Percentiles rank a stretch among this genome's conserved stretches.
Conservation (phyloP, 331 rosid species). For the Quercus phellos region DNA sequence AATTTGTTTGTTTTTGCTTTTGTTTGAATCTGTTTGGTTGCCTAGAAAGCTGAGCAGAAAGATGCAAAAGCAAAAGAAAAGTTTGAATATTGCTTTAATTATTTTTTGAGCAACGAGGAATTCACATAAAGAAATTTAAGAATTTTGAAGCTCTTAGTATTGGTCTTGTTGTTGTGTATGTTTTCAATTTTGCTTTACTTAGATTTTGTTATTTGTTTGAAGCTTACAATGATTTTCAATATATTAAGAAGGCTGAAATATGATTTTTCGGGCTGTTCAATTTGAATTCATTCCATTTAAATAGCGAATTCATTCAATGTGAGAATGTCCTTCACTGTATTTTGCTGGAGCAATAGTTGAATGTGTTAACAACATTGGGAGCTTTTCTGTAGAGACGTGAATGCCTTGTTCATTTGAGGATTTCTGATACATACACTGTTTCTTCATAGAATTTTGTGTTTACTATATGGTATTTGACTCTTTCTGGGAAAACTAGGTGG, state of each 20-base stretch:
- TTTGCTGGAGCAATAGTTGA: not conserved
- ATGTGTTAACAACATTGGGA: not conserved
- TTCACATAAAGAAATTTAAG: not conserved
- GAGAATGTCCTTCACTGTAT: not conserved
- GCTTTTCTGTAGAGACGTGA: not conserved
- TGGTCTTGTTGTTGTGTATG: not conserved
- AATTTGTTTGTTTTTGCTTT: not conserved
- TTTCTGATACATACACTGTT: not conserved
- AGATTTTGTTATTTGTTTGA: not conserved
- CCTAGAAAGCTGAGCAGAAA: not conserved
- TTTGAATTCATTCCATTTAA: not conserved
- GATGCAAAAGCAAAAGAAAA: not conserved
- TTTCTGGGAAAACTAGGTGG: conserved; percentile 53
- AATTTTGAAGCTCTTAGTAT: not conserved
- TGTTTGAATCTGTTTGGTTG: not conserved
- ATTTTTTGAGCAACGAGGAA: not conserved
- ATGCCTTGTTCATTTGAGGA: not conserved
- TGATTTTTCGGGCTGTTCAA: not conserved
- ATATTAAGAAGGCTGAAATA: not conserved
- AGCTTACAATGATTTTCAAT: not conserved
- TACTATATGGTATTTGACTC: not conserved
- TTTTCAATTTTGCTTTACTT: not conserved
- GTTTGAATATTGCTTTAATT: not conserved
- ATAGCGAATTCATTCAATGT: too few relatives aligned
- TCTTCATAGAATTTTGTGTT: not conserved